A percentile compares a stretch with the other conserved stretches of the same genome.
Evolutionary conservation across 2,329 filamentous ascomycete genomes (phyloP).

Genomic region (Monosporascus sp.): DNA sequence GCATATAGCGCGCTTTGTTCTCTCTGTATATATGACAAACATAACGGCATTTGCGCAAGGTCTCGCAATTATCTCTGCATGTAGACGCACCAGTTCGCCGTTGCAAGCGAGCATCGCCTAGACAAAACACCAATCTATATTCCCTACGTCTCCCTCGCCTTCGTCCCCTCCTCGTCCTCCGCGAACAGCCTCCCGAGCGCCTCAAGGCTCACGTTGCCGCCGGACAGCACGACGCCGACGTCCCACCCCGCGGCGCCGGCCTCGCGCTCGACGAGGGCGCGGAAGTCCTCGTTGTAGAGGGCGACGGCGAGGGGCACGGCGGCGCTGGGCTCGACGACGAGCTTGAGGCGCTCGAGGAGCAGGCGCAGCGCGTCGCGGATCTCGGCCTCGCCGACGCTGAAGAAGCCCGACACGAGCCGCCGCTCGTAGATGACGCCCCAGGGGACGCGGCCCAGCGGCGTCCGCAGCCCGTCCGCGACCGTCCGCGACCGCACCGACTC

Average conservation of each 20-base stretch:
- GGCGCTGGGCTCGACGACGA: slow-evolving; percentile 83
- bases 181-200: slow-evolving; percentile 48
- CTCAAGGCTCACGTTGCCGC: slow-evolving; percentile 56
- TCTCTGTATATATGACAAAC: neutral
- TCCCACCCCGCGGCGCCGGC: slow-evolving; percentile 72
- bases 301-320: slow-evolving; percentile 80
- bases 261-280: slow-evolving; percentile 63
- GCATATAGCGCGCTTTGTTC: too few relatives aligned
- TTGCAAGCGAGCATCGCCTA: too few relatives aligned
- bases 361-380: slow-evolving; percentile 73
- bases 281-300: slow-evolving; percentile 81
- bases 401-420: slow-evolving; percentile 65
- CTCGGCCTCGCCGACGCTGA: slow-evolving; percentile 73
- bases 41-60: neutral
- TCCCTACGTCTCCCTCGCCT: neutral
- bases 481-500: slow-evolving; percentile 69
- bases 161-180: slow-evolving; percentile 1
- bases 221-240: slow-evolving; percentile 55
- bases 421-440: slow-evolving; percentile 73
- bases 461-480: slow-evolving; percentile 83
- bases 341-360: slow-evolving; percentile 82
- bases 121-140: too few relatives aligned
- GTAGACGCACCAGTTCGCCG: too few relatives aligned
- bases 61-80: too few relatives aligned
- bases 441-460: slow-evolving; percentile 70